Evolutionary conservation across 768 basidiomycete species (phyloP).

Genomic region (Suillus discolor): DNA sequence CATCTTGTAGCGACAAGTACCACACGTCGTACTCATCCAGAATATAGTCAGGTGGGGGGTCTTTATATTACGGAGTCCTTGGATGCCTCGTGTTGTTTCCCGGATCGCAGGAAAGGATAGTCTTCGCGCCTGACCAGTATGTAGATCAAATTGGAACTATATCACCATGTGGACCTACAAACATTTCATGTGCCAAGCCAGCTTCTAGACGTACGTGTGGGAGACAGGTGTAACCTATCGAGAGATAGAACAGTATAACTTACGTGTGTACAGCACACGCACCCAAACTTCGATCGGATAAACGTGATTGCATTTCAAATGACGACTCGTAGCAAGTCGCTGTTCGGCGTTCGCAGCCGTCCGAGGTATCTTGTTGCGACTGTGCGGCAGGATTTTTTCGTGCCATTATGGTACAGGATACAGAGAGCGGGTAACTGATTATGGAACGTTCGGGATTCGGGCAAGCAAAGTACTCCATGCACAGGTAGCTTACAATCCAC

Average conservation of each 20-base stretch:
- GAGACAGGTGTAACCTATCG: background rate
- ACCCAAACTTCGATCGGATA: background rate
- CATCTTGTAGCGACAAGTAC: background rate
- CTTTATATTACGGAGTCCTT: background rate
- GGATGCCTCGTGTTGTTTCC: background rate
- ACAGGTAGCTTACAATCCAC: background rate
- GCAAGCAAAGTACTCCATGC: background rate
- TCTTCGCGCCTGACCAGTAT: too few relatives aligned
- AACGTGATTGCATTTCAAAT: too few relatives aligned
- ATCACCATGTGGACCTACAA: background rate
- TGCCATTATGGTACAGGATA: background rate
- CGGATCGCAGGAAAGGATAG: background rate
- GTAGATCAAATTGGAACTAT: background rate
- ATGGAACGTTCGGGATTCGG: conserved; percentile 18
- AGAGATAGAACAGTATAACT: background rate
- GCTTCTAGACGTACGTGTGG: background rate
- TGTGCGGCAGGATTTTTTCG: background rate
- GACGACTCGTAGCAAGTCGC: background rate
- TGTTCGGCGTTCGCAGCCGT: background rate
- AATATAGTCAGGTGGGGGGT: background rate
- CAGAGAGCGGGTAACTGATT: too few relatives aligned
- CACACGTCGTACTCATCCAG: background rate
- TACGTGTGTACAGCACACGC: background rate
- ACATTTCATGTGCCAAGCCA: background rate
- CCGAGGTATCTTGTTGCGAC: background rate